Conservation (phyloP, 768 basidiomycete genomes). For the Rhodotorula toruloides region DNA sequence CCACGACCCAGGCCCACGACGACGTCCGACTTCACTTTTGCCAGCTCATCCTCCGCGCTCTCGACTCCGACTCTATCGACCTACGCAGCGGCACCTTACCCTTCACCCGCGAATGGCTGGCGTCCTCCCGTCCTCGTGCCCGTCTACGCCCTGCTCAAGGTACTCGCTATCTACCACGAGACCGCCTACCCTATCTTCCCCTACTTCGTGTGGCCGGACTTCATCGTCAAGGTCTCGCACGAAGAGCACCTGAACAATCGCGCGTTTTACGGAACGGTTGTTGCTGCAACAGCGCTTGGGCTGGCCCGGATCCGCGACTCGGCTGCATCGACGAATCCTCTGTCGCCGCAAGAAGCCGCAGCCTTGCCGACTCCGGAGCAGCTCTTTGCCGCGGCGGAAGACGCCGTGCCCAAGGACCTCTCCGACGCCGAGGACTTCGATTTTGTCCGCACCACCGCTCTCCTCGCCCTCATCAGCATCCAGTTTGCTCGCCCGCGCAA, state of each 20-base stretch:
- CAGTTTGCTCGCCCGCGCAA: slow-evolving; percentile 1
- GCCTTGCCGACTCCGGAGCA: not conserved
- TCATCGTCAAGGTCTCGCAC: slow-evolving; percentile 1
- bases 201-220: slow-evolving; percentile 6
- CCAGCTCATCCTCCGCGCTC: not conserved
- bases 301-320: slow-evolving; percentile 3
- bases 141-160: not conserved
- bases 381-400: slow-evolving; percentile 2
- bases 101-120: not conserved
- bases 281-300: slow-evolving; percentile 3
- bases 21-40: not conserved
- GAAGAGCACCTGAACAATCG: slow-evolving; percentile 3
- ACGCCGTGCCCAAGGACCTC: slow-evolving; percentile 3
- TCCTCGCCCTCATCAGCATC: not conserved
- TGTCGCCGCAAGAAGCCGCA: not conserved
- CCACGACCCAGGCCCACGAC: not conserved
- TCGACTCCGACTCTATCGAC: too few species aligned
- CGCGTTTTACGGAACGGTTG: not conserved
- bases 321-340: not conserved
- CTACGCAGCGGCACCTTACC: not conserved
- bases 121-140: not conserved
- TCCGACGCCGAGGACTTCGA: not conserved
- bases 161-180: slow-evolving; percentile 1
- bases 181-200: slow-evolving; percentile 8
- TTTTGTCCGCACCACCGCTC: not conserved